Conservation (phyloP, 164 flowering plant species). For the Aristolochia fimbriata region DNA sequence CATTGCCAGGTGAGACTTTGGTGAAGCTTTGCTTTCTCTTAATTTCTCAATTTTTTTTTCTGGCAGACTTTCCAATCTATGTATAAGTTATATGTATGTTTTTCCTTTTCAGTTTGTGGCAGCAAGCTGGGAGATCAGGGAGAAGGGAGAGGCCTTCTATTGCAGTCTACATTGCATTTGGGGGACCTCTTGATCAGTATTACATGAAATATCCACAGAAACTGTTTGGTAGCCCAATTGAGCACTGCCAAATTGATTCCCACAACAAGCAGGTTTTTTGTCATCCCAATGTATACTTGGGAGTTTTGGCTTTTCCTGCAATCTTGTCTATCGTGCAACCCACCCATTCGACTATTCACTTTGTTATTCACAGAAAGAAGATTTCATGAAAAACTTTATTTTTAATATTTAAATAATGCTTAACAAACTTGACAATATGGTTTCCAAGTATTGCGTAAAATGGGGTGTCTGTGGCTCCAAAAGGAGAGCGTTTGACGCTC, state of each 20-base stretch:
- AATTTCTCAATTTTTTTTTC: neutral
- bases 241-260: slow-evolving; percentile 80
- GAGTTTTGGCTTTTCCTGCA: neutral
- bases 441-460: too few species aligned
- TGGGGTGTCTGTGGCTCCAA: too few species aligned
- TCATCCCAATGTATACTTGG: neutral
- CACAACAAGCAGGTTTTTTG: slow-evolving; percentile 62
- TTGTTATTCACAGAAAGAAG: too few species aligned
- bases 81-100: neutral
- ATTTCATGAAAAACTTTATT: too few species aligned
- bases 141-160: slow-evolving; percentile 82
- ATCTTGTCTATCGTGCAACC: too few species aligned
- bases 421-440: too few species aligned
- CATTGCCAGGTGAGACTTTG: slow-evolving; percentile 79
- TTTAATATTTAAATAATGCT: too few species aligned
- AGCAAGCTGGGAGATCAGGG: slow-evolving; percentile 97
- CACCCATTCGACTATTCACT: too few species aligned
- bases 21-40: slow-evolving; percentile 2
- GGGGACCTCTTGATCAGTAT: slow-evolving; percentile 90
- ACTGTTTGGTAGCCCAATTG: slow-evolving; percentile 73
- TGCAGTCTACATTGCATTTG: slow-evolving; percentile 90
- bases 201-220: slow-evolving; percentile 81
- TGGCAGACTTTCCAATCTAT: neutral
- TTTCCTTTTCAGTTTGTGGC: slow-evolving; percentile 64
- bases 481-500: too few species aligned